Percentiles rank a stretch among this genome's conserved stretches.
These are phyloP conservation scores for Boeremia exigua DNA, from an alignment of 2,329 filamentous ascomycete species.

Conservation along the genomic window DNA sequence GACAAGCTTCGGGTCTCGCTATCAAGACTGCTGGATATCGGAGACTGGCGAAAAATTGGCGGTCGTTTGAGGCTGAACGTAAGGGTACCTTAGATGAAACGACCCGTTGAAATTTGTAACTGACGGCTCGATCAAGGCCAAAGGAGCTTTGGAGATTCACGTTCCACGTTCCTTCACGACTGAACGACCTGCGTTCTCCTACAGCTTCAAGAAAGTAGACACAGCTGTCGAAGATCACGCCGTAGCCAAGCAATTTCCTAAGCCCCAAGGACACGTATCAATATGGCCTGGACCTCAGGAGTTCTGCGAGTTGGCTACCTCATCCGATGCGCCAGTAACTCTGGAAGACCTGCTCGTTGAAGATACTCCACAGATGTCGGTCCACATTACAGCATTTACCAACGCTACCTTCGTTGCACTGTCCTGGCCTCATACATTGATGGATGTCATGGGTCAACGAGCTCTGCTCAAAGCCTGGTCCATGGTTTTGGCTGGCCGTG, in stretches of 20 bases:
- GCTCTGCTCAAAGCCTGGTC: conserved; percentile 57
- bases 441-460: conserved; percentile 55
- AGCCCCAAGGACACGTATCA: neutral
- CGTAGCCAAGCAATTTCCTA: neutral
- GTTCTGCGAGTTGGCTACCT: neutral
- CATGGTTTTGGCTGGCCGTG: conserved; percentile 52
- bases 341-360: neutral
- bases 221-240: neutral
- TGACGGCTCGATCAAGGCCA: neutral
- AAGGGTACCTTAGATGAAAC: neutral
- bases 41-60: neutral
- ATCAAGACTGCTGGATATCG: neutral
- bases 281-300: neutral
- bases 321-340: neutral
- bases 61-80: neutral
- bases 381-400: neutral
- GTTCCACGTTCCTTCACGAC: neutral
- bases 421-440: conserved; percentile 50
- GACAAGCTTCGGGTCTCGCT: neutral
- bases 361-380: neutral
- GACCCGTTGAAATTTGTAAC: too few relatives aligned
- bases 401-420: neutral
- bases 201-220: neutral
- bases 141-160: neutral
- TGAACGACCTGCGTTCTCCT: neutral